Conservation (phyloP, 1,284 basidiomycete species). For the Uromyces viciae-fabae region DNA sequence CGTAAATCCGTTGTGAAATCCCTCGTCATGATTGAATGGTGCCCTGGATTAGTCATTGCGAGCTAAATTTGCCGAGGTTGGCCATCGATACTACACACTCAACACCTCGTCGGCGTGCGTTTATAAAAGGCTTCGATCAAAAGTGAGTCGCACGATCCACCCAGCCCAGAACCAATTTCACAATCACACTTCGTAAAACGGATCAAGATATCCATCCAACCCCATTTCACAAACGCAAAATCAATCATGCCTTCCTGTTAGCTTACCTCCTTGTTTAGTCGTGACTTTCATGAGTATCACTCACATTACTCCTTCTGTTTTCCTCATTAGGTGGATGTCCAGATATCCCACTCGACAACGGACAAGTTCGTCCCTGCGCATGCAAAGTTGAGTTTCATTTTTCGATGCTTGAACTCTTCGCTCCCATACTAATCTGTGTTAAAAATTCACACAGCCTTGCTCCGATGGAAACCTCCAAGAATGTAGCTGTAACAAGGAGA, state of each 20-base stretch:
- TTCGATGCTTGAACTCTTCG: background rate
- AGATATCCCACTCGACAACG: conserved; percentile 27
- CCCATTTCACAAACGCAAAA: no score
- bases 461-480: conserved; percentile 19
- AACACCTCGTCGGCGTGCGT: no score
- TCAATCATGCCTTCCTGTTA: conserved; percentile 32
- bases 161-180: background rate
- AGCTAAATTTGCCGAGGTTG: no score
- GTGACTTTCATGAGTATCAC: background rate
- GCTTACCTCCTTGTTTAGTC: background rate
- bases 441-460: conserved; percentile 16
- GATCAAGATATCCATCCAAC: no score
- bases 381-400: conserved; percentile 12
- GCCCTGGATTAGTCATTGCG: no score
- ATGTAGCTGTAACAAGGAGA: conserved; percentile 36
- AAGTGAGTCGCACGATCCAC: no score
- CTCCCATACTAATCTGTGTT: background rate
- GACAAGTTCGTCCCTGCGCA: conserved; percentile 11
- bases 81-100: no score
- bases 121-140: no score
- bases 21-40: no score
- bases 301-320: background rate
- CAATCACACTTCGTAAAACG: no score
- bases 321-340: conserved; percentile 28
- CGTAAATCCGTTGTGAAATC: no score